phyloP scores from a whole-genome alignment of 495 filamentous ascomycete genomes.

The Elasticomyces elasticus region DNA sequence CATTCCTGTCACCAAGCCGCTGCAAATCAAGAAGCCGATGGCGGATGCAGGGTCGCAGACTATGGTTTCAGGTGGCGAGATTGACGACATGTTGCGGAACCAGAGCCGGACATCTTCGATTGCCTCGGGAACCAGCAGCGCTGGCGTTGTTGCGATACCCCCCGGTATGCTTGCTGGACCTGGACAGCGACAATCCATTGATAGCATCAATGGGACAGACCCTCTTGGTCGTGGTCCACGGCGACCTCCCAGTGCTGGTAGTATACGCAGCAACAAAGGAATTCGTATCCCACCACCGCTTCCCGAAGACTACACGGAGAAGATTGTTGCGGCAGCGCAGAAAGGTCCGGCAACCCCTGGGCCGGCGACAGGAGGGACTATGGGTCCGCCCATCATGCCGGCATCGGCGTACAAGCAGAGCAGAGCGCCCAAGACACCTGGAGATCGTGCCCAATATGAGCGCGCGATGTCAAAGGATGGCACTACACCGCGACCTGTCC shows the following conservation, averaged over 20 bases:
- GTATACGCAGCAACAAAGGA: constrained; percentile 38
- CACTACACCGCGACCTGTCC: constrained; percentile 45
- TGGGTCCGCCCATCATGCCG: constrained; percentile 80
- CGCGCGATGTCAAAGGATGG: constrained; percentile 35
- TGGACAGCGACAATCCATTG: constrained; percentile 7
- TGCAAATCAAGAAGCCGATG: constrained; percentile 14
- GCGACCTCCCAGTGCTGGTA: constrained; percentile 62
- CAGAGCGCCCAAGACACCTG: constrained; percentile 62
- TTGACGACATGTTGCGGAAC: constrained; percentile 28
- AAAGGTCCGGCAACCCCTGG: constrained; percentile 18
- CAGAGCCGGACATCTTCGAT: constrained; percentile 13
- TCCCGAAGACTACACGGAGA: constrained; percentile 69
- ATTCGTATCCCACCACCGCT: constrained; percentile 58
- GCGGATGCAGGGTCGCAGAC: constrained; percentile 33
- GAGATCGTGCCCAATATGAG: constrained; percentile 27
- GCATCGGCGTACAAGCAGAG: constrained; percentile 61
- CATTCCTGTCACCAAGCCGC: constrained; percentile 8
- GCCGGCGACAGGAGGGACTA: constrained; percentile 37
- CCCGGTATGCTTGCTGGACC: neutral
- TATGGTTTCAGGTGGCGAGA: constrained; percentile 29
- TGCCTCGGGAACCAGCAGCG: constrained; percentile 3
- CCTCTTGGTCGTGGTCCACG: constrained; percentile 25
- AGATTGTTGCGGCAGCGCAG: constrained; percentile 63
- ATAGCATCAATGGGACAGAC: constrained; percentile 18
- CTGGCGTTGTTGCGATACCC: neutral